These are phyloP conservation scores for Lachancea sp. DNA, from an alignment of 805 yeast species.

Conservation along the genomic window DNA sequence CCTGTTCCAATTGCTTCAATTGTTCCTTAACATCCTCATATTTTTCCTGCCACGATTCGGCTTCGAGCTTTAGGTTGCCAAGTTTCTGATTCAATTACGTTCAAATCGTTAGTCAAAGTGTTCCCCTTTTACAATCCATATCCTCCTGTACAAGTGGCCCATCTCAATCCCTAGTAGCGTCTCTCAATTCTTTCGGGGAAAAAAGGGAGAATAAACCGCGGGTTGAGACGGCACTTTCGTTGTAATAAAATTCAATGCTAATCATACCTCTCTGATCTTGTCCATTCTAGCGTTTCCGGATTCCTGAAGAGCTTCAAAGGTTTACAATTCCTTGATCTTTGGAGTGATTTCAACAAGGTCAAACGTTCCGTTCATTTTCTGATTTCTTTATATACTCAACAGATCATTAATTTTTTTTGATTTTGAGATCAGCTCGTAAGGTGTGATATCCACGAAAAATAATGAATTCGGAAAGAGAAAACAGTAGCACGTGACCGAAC, in stretches of 20 bases:
- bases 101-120: not conserved
- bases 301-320: not conserved
- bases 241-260: not conserved
- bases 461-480: not conserved
- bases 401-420: too few species aligned
- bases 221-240: too few species aligned
- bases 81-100: slow-evolving; percentile 51
- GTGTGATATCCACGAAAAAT: not conserved
- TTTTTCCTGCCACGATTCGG: slow-evolving; percentile 96
- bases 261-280: slow-evolving; percentile 54
- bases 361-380: slow-evolving; percentile 1
- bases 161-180: too few species aligned
- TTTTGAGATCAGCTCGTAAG: not conserved
- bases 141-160: not conserved
- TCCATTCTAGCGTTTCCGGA: slow-evolving; percentile 37
- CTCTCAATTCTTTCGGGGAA: too few species aligned
- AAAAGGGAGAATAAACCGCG: too few species aligned
- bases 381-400: slow-evolving; percentile 1
- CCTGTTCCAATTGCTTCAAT: slow-evolving; percentile 89
- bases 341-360: not conserved
- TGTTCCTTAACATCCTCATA: slow-evolving; percentile 78
- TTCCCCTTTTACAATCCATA: not conserved
- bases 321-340: not conserved
- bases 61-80: slow-evolving; percentile 83
- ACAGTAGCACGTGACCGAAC: too few species aligned